Conservation (phyloP, 2,329 filamentous ascomycete genomes). For the Trichoderma sp. region DNA sequence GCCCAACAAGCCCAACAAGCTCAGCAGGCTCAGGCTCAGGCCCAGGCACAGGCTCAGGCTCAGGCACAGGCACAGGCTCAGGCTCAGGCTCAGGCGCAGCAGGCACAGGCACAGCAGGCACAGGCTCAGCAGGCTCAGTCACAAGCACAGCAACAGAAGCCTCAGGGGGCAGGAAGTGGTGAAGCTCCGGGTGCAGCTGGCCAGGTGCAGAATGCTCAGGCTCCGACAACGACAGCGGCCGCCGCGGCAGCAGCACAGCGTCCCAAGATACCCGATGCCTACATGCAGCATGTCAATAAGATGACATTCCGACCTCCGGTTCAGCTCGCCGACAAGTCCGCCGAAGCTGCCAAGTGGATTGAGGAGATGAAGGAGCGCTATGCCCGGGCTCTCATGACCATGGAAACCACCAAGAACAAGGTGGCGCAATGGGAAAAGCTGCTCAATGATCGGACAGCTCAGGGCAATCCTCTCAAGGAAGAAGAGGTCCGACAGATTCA, state of each 20-base stretch:
- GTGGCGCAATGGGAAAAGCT: slow-evolving; percentile 48
- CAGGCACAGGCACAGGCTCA: slow-evolving; percentile 30
- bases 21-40: slow-evolving; percentile 27
- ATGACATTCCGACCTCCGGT: slow-evolving; percentile 52
- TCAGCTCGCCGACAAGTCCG: slow-evolving; percentile 46
- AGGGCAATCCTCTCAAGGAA: slow-evolving; percentile 48
- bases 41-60: slow-evolving; percentile 31
- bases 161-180: slow-evolving; percentile 6
- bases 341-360: slow-evolving; percentile 53
- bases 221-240: slow-evolving; percentile 28
- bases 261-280: slow-evolving; percentile 46
- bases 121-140: slow-evolving; percentile 32
- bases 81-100: slow-evolving; percentile 31
- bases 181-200: slow-evolving; percentile 21
- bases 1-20: slow-evolving; percentile 33
- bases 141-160: slow-evolving; percentile 29
- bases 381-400: slow-evolving; percentile 51
- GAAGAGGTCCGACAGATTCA: slow-evolving; percentile 52
- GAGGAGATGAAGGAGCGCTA: slow-evolving; percentile 53
- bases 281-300: slow-evolving; percentile 52
- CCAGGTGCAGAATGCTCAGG: slow-evolving; percentile 33
- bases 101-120: slow-evolving; percentile 22
- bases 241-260: slow-evolving; percentile 35
- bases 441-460: slow-evolving; percentile 47
- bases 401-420: slow-evolving; percentile 51